A percentile compares a stretch with the other conserved stretches of the same genome.
Conservation (phyloP, 108 stramenopile genomes). For the Pseudonitzschia delicatissima region DNA sequence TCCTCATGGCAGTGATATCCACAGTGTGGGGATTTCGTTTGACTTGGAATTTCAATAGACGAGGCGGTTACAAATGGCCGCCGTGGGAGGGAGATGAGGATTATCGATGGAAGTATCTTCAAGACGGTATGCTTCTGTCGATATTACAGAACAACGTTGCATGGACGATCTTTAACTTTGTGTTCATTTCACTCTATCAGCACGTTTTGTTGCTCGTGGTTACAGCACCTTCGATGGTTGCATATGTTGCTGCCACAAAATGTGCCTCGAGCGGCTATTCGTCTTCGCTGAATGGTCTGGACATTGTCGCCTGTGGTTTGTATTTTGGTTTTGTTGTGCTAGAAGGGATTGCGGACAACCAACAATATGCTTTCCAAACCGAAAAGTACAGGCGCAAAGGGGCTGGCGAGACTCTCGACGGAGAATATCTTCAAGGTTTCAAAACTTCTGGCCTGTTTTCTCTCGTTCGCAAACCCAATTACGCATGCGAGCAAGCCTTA, state of each 20-base stretch:
- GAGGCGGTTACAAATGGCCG: slow-evolving; percentile 71
- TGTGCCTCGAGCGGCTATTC: slow-evolving; percentile 1
- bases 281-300: slow-evolving; percentile 41
- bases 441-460: slow-evolving; percentile 59
- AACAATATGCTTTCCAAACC: slow-evolving; percentile 68
- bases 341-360: slow-evolving; percentile 75
- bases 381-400: slow-evolving; percentile 46
- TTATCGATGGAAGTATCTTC: slow-evolving; percentile 70
- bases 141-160: slow-evolving; percentile 40
- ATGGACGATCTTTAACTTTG: slow-evolving; percentile 64
- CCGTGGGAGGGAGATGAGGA: slow-evolving; percentile 73
- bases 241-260: slow-evolving; percentile 32
- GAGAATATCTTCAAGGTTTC: slow-evolving; percentile 62
- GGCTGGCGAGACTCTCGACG: slow-evolving; percentile 14
- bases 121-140: slow-evolving; percentile 32
- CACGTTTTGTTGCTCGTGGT: slow-evolving; percentile 63
- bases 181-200: slow-evolving; percentile 67
- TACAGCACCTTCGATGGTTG: slow-evolving; percentile 58
- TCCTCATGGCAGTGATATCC: slow-evolving; percentile 56
- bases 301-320: slow-evolving; percentile 38
- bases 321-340: slow-evolving; percentile 46
- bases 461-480: slow-evolving; percentile 80
- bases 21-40: slow-evolving; percentile 72
- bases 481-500: slow-evolving; percentile 61
- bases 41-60: slow-evolving; percentile 72